Base-by-base conservation (phyloP, 2,329 filamentous ascomycete species). In the Penicillium sp. region DNA sequence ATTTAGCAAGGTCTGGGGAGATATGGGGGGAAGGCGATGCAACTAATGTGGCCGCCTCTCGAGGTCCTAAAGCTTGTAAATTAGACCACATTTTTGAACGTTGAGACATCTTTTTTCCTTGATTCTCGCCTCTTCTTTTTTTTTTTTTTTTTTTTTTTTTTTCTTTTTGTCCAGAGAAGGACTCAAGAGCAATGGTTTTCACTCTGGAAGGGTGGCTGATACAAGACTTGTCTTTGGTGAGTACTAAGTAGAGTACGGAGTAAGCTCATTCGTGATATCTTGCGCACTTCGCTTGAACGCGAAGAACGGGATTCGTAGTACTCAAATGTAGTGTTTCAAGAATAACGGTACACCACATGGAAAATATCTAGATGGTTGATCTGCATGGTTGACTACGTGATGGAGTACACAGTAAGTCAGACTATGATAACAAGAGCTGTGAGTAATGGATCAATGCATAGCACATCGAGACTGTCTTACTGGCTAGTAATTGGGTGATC, bases 11-110 rank as follows among this genome's bases (percentile, higher is more conserved):
- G 60, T 69, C 63, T 62, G 62, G 60, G 63, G 66, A 66, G 64
- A 62, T 61, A 59, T 62, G 59, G 58, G 58, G 60, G 66, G 65
- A 61, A 58, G 62, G 57, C 58, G 60, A 60, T 48, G 40, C 56
- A 52, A 57, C 55, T 58, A 51, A 47, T 52, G 50, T 63, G 53
- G 59, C 61, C 61, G 57, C 59, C 59, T 58, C 61, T 62, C 61
- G 63, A 46, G 57, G 64, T 70, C 63, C 61, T 64, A 58, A 64
- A 62, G 61, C 56, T 63, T 66, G 64, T 66, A 66, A 66, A 66
- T 66, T 66, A 66, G 63, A 64, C 64, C 61, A 63, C 57, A 44
- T 57, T 56, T 61, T 57, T 57, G 58, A 66, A 66, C 51, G 50
- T 61, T 61, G 61, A 65, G 59, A 53, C 49, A 57, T 55, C 34